Evolutionary conservation across 2,329 filamentous ascomycete genomes (phyloP), one percentile per base, ranked within the genome.

Genomic region (Myriosclerotinia duriaeana): DNA sequence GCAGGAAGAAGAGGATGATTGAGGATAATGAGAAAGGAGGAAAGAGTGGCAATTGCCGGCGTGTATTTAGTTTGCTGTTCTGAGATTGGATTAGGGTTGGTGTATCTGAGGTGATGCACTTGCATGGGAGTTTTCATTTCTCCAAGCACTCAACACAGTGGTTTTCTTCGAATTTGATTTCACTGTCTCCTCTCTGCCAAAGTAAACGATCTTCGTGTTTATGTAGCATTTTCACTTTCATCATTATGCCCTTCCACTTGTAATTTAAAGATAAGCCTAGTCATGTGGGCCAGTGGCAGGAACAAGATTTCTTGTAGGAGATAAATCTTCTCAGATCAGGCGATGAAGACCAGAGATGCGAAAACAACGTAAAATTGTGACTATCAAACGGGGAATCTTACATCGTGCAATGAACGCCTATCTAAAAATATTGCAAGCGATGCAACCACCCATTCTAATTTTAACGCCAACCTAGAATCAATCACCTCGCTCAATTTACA

Each of bases 301-400:
- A 34, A 34, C 30, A 2, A 5, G 30, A 34, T 34, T 34, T 34
- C 30, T 34, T 34, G 30, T 34, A 34, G 30, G 5, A 26, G 17
- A 5, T 12, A 5, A 40, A 15, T 5, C 12, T 14, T 8, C 36
- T 9, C 26, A 14, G 5, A 38, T 54, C 34, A 22, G 5, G 22
- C 8, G 15, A 14, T 12, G 11, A 26, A 17, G 30, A 38, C n/a
- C 46, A 30, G 5, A 59, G n/a, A 20, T 34, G 17, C 26, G 46
- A 61, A 50, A 61, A 2, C 8, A 48, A 60, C 7, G n/a, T 36
- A 20, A 20, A 26, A 26, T 38, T 61, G 14, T 8, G 12, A 60
- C 30, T 50, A 38, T 26, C 58, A 26, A 38, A 60, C 50, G 58
- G 61, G 61, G 52, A 48, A 64, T 64, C 61, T 46, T 58, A 46